A percentile compares a stretch with the other conserved stretches of the same genome.
These are phyloP conservation scores for Cladobotryum mycophilum DNA, from an alignment of 2,329 filamentous ascomycete genomes.

Conservation along the genomic window DNA sequence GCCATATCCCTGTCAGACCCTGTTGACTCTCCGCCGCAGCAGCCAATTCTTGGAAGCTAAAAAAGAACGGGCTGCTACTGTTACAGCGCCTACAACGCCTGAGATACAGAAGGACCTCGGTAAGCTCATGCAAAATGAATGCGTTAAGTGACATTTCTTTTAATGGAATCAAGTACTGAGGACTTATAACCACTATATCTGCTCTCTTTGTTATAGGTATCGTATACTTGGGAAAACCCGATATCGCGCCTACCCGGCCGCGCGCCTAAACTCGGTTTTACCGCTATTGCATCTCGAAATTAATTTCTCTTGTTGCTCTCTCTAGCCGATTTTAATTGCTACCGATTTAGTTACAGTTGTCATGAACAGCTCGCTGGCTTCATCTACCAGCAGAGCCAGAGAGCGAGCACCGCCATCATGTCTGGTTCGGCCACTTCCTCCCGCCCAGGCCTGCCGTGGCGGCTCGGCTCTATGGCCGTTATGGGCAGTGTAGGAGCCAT, in stretches of 20 bases:
- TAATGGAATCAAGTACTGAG: not conserved
- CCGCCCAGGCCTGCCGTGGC: constrained; percentile 61
- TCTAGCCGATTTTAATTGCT: not conserved
- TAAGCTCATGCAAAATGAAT: no score
- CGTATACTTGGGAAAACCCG: not conserved
- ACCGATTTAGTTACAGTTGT: not conserved
- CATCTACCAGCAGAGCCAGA: not conserved
- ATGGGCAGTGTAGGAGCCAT: constrained; percentile 69
- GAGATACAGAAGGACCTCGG: not conserved
- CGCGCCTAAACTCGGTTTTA: no score
- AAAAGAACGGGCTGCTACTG: constrained; percentile 1
- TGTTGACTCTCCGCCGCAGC: no score
- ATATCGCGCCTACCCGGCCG: no score
- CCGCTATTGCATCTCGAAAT: not conserved
- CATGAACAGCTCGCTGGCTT: not conserved
- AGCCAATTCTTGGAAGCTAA: not conserved
- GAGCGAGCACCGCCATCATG: constrained; percentile 12
- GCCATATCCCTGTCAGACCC: no score
- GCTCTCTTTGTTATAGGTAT: not conserved
- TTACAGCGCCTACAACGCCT: not conserved
- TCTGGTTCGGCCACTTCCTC: constrained; percentile 19
- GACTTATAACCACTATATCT: no score
- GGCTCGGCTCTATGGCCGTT: constrained; percentile 62
- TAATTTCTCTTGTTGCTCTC: not conserved
- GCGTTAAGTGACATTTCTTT: no score